phyloP scores from a whole-genome alignment of 106 monocot genomes.

The Dioscorea zingiberensis region DNA sequence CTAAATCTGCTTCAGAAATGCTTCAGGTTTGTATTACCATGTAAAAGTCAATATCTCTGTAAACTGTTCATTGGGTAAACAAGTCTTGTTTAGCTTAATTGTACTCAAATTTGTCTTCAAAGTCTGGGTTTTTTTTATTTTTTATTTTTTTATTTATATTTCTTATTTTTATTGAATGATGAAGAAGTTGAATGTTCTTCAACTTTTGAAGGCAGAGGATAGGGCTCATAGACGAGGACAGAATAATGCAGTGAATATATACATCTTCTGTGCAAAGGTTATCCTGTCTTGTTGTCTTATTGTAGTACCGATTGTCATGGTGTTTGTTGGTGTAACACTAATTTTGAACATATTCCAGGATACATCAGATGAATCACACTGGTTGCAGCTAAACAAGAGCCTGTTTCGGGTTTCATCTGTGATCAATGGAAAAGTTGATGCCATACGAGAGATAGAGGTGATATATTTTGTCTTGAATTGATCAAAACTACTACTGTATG shows the following conservation, averaged over 20 bases:
- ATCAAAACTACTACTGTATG: background rate
- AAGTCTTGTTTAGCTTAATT: no score
- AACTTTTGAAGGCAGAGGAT: constrained; percentile 76
- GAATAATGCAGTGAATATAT: constrained; percentile 94
- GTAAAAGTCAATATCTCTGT: no score
- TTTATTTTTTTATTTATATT: no score
- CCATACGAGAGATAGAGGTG: constrained; percentile 75
- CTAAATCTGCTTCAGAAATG: constrained; percentile 91
- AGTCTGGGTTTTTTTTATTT: no score
- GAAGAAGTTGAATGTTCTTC: no score
- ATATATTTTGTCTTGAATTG: background rate
- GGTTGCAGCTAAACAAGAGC: constrained; percentile 84
- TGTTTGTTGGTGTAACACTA: no score
- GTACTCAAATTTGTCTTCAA: no score
- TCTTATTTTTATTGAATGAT: no score
- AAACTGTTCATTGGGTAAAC: no score
- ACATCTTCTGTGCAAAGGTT: constrained; percentile 96
- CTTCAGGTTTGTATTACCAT: constrained; percentile 51
- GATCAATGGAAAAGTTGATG: constrained; percentile 87
- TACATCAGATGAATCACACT: constrained; percentile 78
- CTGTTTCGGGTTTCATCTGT: constrained; percentile 79
- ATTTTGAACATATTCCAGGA: constrained; percentile 31
- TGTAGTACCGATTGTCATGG: no score
- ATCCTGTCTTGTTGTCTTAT: background rate
- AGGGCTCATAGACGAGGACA: constrained; percentile 95